A percentile compares a stretch with the other conserved stretches of the same genome.
These are phyloP conservation scores for Hemisphaericaspora nanyangensis DNA, from an alignment of 805 yeast genomes.

Conservation along the genomic window DNA sequence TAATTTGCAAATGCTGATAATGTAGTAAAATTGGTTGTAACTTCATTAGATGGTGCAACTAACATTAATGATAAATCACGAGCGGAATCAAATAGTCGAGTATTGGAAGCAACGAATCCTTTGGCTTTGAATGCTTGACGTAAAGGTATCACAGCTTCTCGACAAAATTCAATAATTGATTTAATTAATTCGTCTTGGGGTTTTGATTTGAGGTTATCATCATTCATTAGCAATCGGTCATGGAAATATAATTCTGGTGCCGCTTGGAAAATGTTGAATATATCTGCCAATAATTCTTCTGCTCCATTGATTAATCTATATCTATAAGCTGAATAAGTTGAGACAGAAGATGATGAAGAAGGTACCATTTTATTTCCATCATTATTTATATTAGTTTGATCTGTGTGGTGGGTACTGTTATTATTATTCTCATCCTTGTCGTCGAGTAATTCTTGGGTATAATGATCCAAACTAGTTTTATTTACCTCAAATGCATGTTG, in stretches of 20 bases:
- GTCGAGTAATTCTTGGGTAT: constrained; percentile 9
- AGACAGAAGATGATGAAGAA: constrained; percentile 2
- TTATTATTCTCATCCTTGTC: neutral
- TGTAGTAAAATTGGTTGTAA: constrained; percentile 16
- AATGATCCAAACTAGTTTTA: constrained; percentile 17
- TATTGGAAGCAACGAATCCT: constrained; percentile 11
- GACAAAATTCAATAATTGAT: constrained; percentile 16
- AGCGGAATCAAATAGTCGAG: constrained; percentile 30
- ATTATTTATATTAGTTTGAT: neutral
- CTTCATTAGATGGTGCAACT: constrained; percentile 15
- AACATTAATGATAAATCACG: constrained; percentile 28
- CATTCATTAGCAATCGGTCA: constrained; percentile 20
- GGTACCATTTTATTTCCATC: neutral
- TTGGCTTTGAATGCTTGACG: constrained; percentile 16
- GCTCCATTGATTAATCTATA: constrained; percentile 9
- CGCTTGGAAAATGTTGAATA: constrained; percentile 28
- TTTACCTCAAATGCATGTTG: constrained; percentile 1
- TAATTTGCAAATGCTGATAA: constrained; percentile 25
- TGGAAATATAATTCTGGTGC: constrained; percentile 33
- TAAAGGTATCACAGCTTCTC: constrained; percentile 20
- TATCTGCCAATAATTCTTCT: constrained; percentile 30
- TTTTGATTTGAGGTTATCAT: constrained; percentile 10
- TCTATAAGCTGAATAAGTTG: constrained; percentile 4
- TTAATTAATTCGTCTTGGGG: constrained; percentile 12
- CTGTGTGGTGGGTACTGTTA: neutral